A percentile compares a stretch with the other conserved stretches of the same genome.
These are phyloP conservation scores for Trametes versicolor DNA, from an alignment of 1,284 basidiomycete genomes.

Conservation along the genomic window DNA sequence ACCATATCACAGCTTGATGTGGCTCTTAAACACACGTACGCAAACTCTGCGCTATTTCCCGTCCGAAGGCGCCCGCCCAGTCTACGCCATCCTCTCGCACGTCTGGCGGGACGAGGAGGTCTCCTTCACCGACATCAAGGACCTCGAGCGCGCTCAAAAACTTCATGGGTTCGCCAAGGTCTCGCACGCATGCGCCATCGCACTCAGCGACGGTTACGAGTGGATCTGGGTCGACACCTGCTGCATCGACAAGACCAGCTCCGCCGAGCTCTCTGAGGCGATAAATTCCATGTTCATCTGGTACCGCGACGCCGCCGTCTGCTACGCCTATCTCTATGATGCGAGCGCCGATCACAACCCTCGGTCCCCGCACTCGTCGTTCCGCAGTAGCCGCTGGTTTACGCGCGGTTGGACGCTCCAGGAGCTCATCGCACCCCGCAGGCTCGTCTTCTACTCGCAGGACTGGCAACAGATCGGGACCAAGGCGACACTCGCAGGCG, in stretches of 20 bases:
- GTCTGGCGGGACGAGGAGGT: slow-evolving; percentile 17
- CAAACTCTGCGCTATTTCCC: neutral
- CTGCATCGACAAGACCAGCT: slow-evolving; percentile 26
- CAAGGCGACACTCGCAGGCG: neutral
- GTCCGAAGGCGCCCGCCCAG: neutral
- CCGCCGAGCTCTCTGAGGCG: slow-evolving; percentile 24
- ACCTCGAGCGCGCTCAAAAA: neutral
- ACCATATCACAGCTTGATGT: neutral
- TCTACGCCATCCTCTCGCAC: slow-evolving; percentile 22
- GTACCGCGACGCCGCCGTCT: slow-evolving; percentile 18
- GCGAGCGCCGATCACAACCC: neutral
- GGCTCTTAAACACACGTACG: neutral
- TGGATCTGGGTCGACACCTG: slow-evolving; percentile 29
- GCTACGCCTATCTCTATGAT: slow-evolving; percentile 20
- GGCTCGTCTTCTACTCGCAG: slow-evolving; percentile 5
- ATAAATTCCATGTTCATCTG: slow-evolving; percentile 31
- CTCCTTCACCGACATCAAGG: neutral
- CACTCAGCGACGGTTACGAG: slow-evolving; percentile 3
- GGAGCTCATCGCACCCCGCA: slow-evolving; percentile 9
- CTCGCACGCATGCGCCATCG: neutral
- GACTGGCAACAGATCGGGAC: slow-evolving; percentile 10
- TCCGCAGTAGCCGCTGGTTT: slow-evolving; percentile 11
- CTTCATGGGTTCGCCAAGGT: slow-evolving; percentile 13
- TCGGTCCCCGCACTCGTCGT: neutral
- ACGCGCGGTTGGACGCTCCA: slow-evolving; percentile 19